These are phyloP conservation scores for Strigomonas culicis DNA, from an alignment of 208 protist genomes.

Conservation along the genomic window DNA sequence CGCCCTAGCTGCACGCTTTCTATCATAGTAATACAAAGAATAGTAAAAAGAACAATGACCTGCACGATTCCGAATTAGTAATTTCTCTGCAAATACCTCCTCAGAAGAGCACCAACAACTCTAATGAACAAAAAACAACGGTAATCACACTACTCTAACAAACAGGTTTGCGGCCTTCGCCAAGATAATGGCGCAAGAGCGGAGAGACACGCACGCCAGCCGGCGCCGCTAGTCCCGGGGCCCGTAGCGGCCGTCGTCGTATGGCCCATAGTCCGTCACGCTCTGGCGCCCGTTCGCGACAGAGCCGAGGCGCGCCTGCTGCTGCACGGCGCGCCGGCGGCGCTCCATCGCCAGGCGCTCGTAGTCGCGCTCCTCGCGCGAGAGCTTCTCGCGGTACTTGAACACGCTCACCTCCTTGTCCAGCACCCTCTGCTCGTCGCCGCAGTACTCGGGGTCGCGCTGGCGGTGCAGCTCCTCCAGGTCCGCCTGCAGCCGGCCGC, in stretches of 20 bases:
- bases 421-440: slow-evolving; percentile 65
- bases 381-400: slow-evolving; percentile 61
- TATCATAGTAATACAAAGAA: too few relatives aligned
- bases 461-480: slow-evolving; percentile 41
- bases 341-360: slow-evolving; percentile 66
- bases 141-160: not conserved
- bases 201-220: slow-evolving; percentile 6
- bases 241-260: slow-evolving; percentile 22
- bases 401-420: slow-evolving; percentile 82
- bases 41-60: too few relatives aligned
- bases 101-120: not conserved
- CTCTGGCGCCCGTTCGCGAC: too few relatives aligned
- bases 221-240: slow-evolving; percentile 15
- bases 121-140: not conserved
- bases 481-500: slow-evolving; percentile 39
- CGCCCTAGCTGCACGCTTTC: too few relatives aligned
- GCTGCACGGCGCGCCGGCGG: slow-evolving; percentile 23
- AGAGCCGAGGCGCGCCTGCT: not conserved
- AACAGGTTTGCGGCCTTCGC: too few relatives aligned
- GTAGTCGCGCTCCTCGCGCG: slow-evolving; percentile 64
- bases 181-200: slow-evolving; percentile 1
- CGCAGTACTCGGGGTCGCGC: slow-evolving; percentile 40
- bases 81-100: too few relatives aligned
- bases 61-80: too few relatives aligned
- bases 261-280: slow-evolving; percentile 2